Evolutionary conservation across 192 early-diverging fungal genomes (phyloP).

Genomic region (Entomortierella parvispora): DNA sequence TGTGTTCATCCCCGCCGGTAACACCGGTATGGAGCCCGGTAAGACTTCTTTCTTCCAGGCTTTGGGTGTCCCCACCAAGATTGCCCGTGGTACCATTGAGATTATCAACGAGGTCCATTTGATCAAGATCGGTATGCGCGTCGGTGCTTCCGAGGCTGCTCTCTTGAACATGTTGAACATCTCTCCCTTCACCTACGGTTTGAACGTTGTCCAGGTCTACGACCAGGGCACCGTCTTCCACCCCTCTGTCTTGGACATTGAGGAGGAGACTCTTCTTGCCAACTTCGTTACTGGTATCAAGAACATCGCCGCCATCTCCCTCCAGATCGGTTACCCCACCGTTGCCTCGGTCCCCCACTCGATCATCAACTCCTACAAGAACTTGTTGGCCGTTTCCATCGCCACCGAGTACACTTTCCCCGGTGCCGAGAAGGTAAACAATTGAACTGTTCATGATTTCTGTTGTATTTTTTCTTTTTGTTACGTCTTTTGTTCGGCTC

Average conservation of each 20-base stretch:
- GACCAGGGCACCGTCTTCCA: slow-evolving; percentile 91
- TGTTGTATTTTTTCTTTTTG: not conserved
- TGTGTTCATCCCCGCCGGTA: slow-evolving; percentile 93
- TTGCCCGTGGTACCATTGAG: slow-evolving; percentile 99
- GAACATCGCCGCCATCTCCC: slow-evolving; percentile 85
- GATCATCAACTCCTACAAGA: slow-evolving; percentile 98
- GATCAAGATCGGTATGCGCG: slow-evolving; percentile 89
- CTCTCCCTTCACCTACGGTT: slow-evolving; percentile 99
- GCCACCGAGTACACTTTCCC: slow-evolving; percentile 92
- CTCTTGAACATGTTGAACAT: slow-evolving; percentile 99
- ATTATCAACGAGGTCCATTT: slow-evolving; percentile 96
- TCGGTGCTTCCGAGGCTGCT: slow-evolving; percentile 98
- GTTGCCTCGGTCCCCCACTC: slow-evolving; percentile 94
- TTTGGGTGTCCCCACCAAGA: slow-evolving; percentile 99
- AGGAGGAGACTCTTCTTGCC: slow-evolving; percentile 72
- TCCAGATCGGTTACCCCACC: slow-evolving; percentile 80
- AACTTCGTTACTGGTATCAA: slow-evolving; percentile 77
- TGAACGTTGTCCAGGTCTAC: slow-evolving; percentile 93
- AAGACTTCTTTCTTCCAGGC: slow-evolving; percentile 99
- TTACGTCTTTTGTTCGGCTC: slow-evolving; percentile 3
- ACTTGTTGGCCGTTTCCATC: slow-evolving; percentile 90
- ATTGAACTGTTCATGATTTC: slow-evolving; percentile 10
- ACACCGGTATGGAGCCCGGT: slow-evolving; percentile 99
- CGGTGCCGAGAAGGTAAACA: slow-evolving; percentile 81
- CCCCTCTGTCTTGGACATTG: slow-evolving; percentile 91